Percentiles rank a stretch among this genome's conserved stretches.
phyloP scores from a whole-genome alignment of 495 filamentous ascomycete genomes.

The Trichoderma parareesei region DNA sequence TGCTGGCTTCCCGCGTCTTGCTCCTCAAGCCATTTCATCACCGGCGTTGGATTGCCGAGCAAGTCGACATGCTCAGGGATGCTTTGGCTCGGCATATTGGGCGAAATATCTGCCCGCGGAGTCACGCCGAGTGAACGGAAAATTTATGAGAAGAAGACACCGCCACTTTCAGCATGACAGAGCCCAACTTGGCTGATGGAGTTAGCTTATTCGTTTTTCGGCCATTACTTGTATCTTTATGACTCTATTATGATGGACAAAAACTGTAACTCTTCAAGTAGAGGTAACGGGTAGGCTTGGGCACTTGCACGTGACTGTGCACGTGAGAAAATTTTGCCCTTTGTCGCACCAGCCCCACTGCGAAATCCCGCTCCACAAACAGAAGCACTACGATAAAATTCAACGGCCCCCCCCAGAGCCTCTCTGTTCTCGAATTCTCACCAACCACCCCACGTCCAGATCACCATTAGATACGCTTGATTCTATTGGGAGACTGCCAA shows the following conservation, averaged over 20 bases:
- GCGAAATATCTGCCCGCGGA: neutral
- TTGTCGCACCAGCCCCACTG: neutral
- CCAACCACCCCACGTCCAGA: conserved; percentile 41
- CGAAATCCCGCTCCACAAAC: neutral
- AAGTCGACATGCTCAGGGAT: conserved; percentile 7
- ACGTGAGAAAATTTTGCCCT: conserved; percentile 15
- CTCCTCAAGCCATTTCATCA: conserved; percentile 8
- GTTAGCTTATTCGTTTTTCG: neutral
- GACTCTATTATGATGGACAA: too few species aligned
- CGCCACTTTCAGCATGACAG: neutral
- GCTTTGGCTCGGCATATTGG: neutral
- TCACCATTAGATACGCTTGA: conserved; percentile 50
- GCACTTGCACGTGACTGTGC: neutral
- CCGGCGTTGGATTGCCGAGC: neutral
- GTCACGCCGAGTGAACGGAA: neutral
- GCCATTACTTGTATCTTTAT: neutral
- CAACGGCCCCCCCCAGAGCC: conserved; percentile 1
- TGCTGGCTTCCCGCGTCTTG: neutral
- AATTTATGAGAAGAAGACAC: neutral
- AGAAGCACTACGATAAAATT: neutral
- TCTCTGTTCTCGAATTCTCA: neutral
- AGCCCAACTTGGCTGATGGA: neutral
- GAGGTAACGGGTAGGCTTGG: neutral
- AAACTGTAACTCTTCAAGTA: neutral
- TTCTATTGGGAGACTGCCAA: conserved; percentile 62